phyloP scores from a whole-genome alignment of 2,329 filamentous ascomycete species.

The Pseudopyrenochaeta lycopersici region DNA sequence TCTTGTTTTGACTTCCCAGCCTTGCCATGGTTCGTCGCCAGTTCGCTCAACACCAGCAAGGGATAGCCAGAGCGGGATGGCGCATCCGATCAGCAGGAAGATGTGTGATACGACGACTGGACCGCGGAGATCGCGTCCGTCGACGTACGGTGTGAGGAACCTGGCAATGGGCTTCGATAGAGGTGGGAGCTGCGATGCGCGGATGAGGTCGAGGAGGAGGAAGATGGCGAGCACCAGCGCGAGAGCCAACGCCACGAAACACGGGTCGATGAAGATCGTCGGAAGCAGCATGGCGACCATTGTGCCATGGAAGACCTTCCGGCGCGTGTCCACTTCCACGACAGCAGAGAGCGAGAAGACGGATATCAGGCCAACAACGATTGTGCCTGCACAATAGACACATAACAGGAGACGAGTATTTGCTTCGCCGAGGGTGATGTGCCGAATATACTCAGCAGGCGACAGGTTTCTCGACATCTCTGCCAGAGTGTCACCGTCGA shows the following conservation, averaged over 20 bases:
- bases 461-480: constrained; percentile 13
- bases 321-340: constrained; percentile 92
- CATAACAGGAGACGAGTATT: constrained; percentile 82
- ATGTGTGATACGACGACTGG: constrained; percentile 97
- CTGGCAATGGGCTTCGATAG: constrained; percentile 83
- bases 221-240: constrained; percentile 83
- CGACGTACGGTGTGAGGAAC: constrained; percentile 93
- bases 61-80: constrained; percentile 91
- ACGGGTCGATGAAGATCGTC: constrained; percentile 84
- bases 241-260: constrained; percentile 83
- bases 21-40: constrained; percentile 65
- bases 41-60: constrained; percentile 73
- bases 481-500: constrained; percentile 28
- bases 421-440: constrained; percentile 72
- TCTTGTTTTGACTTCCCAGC: constrained; percentile 76
- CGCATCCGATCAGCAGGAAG: constrained; percentile 93
- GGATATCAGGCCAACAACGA: constrained; percentile 74
- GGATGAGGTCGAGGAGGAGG: constrained; percentile 84
- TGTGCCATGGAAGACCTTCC: constrained; percentile 98
- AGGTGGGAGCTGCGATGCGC: constrained; percentile 90
- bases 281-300: constrained; percentile 97
- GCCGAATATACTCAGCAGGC: constrained; percentile 70
- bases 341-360: constrained; percentile 78
- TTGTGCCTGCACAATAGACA: constrained; percentile 75
- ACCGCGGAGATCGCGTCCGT: constrained; percentile 89